phyloP scores from a whole-genome alignment of 176 grass and related monocot genomes.

The Elaeis guineensis region DNA sequence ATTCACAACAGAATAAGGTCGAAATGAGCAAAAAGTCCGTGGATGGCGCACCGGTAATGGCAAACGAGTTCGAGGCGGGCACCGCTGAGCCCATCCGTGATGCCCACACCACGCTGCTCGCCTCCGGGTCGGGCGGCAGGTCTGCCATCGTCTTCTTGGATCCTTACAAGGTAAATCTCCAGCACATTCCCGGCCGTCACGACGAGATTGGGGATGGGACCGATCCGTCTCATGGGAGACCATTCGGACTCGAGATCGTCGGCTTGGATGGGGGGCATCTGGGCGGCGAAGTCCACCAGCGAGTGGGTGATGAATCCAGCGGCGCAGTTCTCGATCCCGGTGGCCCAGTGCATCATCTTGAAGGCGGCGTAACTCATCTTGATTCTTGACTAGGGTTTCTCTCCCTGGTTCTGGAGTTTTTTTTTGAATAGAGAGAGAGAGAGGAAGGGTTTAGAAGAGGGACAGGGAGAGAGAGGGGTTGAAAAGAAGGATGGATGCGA shows the following conservation, averaged over 20 bases:
- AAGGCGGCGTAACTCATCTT: constrained; percentile 88
- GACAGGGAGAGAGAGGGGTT: no score
- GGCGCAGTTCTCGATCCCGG: constrained; percentile 68
- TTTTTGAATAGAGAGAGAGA: not conserved
- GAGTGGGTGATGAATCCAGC: constrained; percentile 66
- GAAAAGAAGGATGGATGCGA: no score
- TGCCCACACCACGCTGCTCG: not conserved
- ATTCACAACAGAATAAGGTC: no score
- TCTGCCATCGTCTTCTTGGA: constrained; percentile 32
- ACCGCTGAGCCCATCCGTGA: constrained; percentile 51
- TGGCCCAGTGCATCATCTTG: constrained; percentile 84
- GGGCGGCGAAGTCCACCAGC: not conserved
- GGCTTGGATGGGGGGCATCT: constrained; percentile 8
- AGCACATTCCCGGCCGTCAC: constrained; percentile 75
- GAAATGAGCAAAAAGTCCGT: no score
- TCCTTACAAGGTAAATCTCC: constrained; percentile 66
- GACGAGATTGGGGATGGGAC: constrained; percentile 60
- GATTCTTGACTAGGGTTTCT: not conserved
- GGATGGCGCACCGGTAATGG: constrained; percentile 41
- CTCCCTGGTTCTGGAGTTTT: not conserved
- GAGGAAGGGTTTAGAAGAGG: no score
- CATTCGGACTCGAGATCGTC: constrained; percentile 35
- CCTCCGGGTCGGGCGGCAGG: not conserved
- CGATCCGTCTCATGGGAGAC: constrained; percentile 1
- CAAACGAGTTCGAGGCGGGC: constrained; percentile 74